A percentile compares a stretch with the other conserved stretches of the same genome.
phyloP scores from a whole-genome alignment of 2,329 filamentous ascomycete species.

The Uncinocarpus reesii region DNA sequence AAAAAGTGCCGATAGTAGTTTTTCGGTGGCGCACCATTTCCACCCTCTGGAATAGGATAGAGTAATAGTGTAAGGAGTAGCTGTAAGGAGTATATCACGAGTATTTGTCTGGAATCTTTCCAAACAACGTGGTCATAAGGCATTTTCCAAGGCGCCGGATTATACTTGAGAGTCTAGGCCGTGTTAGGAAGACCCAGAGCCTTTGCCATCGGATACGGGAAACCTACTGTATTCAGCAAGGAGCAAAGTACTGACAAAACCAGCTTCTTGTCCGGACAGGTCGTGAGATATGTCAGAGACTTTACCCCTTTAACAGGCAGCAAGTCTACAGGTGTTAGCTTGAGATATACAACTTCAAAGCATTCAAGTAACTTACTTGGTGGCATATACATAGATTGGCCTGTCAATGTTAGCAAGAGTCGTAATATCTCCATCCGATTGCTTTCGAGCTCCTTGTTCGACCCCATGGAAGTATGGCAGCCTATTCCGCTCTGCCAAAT shows the following conservation, averaged over 20 bases:
- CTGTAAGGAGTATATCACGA: constrained; percentile 87
- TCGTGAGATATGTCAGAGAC: constrained; percentile 79
- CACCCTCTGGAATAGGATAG: constrained; percentile 75
- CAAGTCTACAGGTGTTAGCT: constrained; percentile 34
- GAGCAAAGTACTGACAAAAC: constrained; percentile 87
- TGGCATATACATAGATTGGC: constrained; percentile 88
- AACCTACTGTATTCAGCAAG: constrained; percentile 74
- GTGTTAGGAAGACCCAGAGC: constrained; percentile 4
- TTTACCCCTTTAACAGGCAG: constrained; percentile 74
- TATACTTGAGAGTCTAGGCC: constrained; percentile 77
- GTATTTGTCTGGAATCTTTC: constrained; percentile 77
- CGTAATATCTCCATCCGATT: constrained; percentile 85
- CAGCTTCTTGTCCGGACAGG: constrained; percentile 79
- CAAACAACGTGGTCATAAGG: constrained; percentile 89
- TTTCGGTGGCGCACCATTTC: constrained; percentile 56
- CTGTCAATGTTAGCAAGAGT: constrained; percentile 71
- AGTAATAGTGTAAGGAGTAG: constrained; percentile 75
- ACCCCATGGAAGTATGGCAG: constrained; percentile 78
- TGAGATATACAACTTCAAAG: not conserved
- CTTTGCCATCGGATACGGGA: not conserved
- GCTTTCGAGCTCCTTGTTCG: constrained; percentile 84
- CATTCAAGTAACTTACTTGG: constrained; percentile 43
- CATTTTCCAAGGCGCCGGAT: constrained; percentile 84
- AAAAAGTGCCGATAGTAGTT: constrained; percentile 93
- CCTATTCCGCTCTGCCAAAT: constrained; percentile 98